Base-by-base conservation (phyloP, 176 grass and related monocot genomes). In the Eleusine coracana region DNA sequence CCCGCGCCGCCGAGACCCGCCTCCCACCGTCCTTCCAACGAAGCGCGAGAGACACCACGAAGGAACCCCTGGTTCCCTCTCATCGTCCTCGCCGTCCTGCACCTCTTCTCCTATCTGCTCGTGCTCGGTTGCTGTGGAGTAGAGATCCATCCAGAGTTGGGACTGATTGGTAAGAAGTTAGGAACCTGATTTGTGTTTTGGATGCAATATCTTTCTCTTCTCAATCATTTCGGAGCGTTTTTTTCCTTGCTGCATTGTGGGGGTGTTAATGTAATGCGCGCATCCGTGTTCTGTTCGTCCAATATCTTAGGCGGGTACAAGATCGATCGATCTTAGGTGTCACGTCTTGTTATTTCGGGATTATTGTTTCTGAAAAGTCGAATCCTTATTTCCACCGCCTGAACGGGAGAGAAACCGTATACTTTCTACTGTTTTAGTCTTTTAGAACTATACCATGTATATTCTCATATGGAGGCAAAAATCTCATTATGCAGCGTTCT, bases 101-200 rank as follows among this genome's bases (percentile, higher is more conserved):
- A 20, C 48, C 48, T 62, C 10, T 5, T 50, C 23, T 14, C 5
- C 3, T 12, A 21, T 48, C 27, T 4, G 13, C 50, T 21, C 36
- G 50, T 16, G 56, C 49, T 7, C 58, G 44, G 38, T 48, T 70
- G 50, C 50, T 15, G 66, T 62, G 58, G 44, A 66, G 42, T 65
- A 45, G 21, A 65, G 58, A 64, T 65, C 58, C 56, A 51, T 39
- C 34, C 44, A 21, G 18, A 27, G 42, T 49, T 38, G n/a, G 29
- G 62, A 64, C 15, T 64, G 50, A 17, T 39, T 20, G 70, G 70
- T 74, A 46, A 83, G 42, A 34, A 83, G 50, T 38, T 23, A 61
- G 58, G 58, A 61, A 61, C 56, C 44, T 37, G 49, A 74, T 42
- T 64, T 40, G 9, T 34, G 31, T 34, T 27, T 23, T 27, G 20